A percentile compares a stretch with the other conserved stretches of the same genome.
Evolutionary conservation across 1,284 basidiomycete genomes (phyloP).

Genomic region (Porodaedalea pini): DNA sequence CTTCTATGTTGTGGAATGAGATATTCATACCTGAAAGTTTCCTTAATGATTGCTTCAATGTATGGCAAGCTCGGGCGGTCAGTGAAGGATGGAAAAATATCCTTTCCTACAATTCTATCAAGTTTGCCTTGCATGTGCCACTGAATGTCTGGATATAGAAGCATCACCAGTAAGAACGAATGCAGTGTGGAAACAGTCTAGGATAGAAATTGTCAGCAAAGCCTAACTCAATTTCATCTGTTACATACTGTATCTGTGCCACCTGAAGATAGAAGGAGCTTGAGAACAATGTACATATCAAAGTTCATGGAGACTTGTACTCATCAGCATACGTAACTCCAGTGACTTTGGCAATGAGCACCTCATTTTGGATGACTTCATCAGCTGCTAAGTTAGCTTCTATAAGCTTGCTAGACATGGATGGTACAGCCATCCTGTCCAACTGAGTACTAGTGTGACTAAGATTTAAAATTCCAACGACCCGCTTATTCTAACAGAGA

Average conservation of each 20-base stretch:
- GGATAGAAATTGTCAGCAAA: not conserved
- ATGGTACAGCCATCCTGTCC: conserved; percentile 12
- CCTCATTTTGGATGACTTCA: conserved; percentile 7
- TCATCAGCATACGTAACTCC: conserved; percentile 10
- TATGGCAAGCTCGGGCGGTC: conserved; percentile 25
- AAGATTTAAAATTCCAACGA: conserved; percentile 3
- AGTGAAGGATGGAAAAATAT: conserved; percentile 21
- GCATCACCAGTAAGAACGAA: conserved; percentile 20
- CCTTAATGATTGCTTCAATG: conserved; percentile 22
- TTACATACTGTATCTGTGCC: not conserved
- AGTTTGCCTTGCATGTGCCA: conserved; percentile 21
- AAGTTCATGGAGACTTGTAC: not conserved
- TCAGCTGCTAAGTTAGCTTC: conserved; percentile 5
- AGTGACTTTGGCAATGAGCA: not conserved
- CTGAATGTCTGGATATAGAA: conserved; percentile 20
- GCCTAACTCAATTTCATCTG: too few species aligned
- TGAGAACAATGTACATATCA: not conserved
- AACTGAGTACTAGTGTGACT: not conserved
- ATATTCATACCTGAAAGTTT: conserved; percentile 17
- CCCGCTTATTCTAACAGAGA: not conserved
- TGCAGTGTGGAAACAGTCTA: conserved; percentile 15
- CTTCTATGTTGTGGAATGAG: not conserved
- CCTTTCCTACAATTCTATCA: conserved; percentile 24
- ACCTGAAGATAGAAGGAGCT: not conserved
- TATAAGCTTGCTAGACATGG: conserved; percentile 15